These are phyloP conservation scores for Fusarium agapanthi DNA, from an alignment of 2,329 filamentous ascomycete species.

Conservation along the genomic window DNA sequence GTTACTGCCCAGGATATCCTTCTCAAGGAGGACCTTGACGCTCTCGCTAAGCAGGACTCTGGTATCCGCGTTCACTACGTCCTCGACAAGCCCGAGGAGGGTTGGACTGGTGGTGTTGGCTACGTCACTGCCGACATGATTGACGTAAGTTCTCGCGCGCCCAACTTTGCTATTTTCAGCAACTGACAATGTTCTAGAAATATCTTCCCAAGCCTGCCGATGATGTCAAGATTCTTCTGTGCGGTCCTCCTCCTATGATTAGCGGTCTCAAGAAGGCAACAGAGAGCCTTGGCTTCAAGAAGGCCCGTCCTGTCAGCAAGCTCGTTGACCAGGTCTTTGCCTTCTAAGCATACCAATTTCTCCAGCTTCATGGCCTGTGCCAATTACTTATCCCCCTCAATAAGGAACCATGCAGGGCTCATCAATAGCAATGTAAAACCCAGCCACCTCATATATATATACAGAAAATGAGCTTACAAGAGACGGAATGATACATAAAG, in stretches of 20 bases:
- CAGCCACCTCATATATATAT: constrained; percentile 1
- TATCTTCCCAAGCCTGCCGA: constrained; percentile 81
- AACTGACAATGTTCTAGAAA: constrained; percentile 60
- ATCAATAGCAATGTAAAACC: constrained; percentile 7
- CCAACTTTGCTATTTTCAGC: constrained; percentile 20
- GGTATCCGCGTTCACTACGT: constrained; percentile 93
- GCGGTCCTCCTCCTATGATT: constrained; percentile 96
- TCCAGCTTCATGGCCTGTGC: background rate
- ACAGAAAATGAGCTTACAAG: constrained; percentile 16
- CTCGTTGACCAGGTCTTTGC: constrained; percentile 97
- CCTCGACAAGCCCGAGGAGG: constrained; percentile 91
- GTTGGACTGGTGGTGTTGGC: constrained; percentile 91
- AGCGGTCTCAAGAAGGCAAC: constrained; percentile 96
- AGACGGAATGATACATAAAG: constrained; percentile 4
- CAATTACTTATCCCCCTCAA: background rate
- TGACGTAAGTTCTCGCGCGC: constrained; percentile 63
- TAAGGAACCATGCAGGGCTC: background rate
- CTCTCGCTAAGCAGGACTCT: constrained; percentile 77
- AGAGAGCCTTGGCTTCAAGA: constrained; percentile 87
- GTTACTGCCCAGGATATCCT: constrained; percentile 93
- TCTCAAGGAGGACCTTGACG: constrained; percentile 89
- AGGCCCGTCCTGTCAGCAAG: constrained; percentile 95
- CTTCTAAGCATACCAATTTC: constrained; percentile 62
- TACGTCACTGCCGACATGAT: constrained; percentile 98
- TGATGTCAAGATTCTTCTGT: constrained; percentile 94